Evolutionary conservation across 208 protist species (phyloP).

Genomic region (Herpetomonas tarakana): DNA sequence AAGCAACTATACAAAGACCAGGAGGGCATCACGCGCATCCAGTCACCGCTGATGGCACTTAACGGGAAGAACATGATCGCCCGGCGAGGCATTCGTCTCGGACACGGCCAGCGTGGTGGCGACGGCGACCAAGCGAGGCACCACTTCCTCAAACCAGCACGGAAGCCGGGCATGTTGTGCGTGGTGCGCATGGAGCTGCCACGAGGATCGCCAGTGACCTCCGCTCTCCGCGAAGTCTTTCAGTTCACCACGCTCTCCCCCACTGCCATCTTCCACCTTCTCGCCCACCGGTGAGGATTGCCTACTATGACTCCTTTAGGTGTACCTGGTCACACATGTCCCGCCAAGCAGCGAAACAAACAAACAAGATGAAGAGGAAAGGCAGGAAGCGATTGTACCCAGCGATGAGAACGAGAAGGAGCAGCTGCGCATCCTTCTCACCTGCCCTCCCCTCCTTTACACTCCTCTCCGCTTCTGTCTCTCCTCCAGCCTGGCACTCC

Average conservation of each 20-base stretch:
- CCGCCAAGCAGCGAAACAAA: too few relatives aligned
- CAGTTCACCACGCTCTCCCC: slow-evolving; percentile 68
- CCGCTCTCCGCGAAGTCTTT: slow-evolving; percentile 68
- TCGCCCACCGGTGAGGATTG: slow-evolving; percentile 6
- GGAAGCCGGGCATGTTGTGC: slow-evolving; percentile 63
- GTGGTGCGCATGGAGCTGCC: slow-evolving; percentile 63
- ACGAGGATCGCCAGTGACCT: slow-evolving; percentile 58
- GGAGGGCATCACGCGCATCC: slow-evolving; percentile 63
- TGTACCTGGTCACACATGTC: background rate
- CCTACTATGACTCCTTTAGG: background rate
- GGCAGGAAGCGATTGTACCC: too few relatives aligned
- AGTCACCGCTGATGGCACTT: slow-evolving; percentile 49
- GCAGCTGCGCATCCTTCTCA: too few relatives aligned
- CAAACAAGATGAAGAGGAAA: too few relatives aligned
- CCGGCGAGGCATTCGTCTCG: slow-evolving; percentile 46
- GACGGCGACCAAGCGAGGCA: slow-evolving; percentile 36
- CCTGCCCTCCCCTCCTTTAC: too few relatives aligned
- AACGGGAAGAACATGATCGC: slow-evolving; percentile 56
- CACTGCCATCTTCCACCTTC: slow-evolving; percentile 45
- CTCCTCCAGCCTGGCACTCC: too few relatives aligned
- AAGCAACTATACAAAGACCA: slow-evolving; percentile 56
- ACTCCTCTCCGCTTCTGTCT: too few relatives aligned
- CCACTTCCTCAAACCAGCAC: slow-evolving; percentile 72
- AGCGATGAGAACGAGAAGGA: too few relatives aligned
- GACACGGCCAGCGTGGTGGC: background rate